Evolutionary conservation across 768 basidiomycete genomes (phyloP), one percentile per base, ranked within the genome.

Genomic region (Suillus americanus): DNA sequence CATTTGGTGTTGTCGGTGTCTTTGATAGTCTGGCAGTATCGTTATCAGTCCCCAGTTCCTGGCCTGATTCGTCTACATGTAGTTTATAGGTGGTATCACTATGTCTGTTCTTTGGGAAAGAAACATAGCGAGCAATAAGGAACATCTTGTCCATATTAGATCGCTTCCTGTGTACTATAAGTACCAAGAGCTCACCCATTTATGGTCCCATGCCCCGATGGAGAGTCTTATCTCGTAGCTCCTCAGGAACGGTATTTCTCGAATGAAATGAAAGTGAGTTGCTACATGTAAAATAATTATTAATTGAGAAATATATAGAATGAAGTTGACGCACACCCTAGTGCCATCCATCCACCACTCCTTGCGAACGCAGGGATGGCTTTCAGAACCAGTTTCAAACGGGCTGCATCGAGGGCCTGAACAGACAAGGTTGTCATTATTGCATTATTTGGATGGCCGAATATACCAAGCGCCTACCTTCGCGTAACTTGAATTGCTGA

Each of bases 401-500:
- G 81, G 5, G 81, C 80, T 12, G 75, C 67, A 67, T 86, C 85
- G 5, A 86, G 71, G 9, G 79, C 77, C 82, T 81, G 45, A 56
- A 16, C 7, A 46, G 35, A 12, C 1, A 23, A 41, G 64, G 16
- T 6, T 28, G 18, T 28, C 56, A 38, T 37, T 16, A 10, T 14
- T 25, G 23, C 14, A 25, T 30, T 41, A n/a, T 41, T 41, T 20
- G 14, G 5, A 41, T 28, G 38, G 6, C 25, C 13, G 8, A 18
- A 16, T 2, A 25, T 18, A 16, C 10, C 12, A 23, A 50, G 18
- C 23, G 69, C 78, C 18, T 63, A 85, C 89, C 81, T 91, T 92
- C 5, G 89, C 84, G 66, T 94, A 94, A 61, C 86, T 88, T 0
- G 91, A 92, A 71, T 94, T 94, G 73, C 90, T 92, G 64, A 94